These are phyloP conservation scores for Volvox reticuliferus DNA, from an alignment of 139 green algal genomes.

Conservation along the genomic window DNA sequence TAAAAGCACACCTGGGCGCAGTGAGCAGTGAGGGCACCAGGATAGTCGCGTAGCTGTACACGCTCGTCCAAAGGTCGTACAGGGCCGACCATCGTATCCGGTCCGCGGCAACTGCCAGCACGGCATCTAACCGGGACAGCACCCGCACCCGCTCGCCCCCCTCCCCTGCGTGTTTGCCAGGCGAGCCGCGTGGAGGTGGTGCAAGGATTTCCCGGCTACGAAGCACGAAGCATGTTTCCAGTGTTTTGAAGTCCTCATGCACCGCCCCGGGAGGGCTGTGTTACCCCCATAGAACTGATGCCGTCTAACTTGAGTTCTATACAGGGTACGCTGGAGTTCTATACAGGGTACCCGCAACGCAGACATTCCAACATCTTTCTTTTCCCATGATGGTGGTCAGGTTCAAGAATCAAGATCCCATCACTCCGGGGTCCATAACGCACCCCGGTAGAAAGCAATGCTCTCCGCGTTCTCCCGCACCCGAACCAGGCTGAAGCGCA, in stretches of 20 bases:
- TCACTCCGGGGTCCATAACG: background rate
- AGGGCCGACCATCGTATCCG: constrained; percentile 67
- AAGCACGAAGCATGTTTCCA: no score
- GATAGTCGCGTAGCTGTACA: constrained; percentile 86
- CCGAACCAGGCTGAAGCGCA: constrained; percentile 91
- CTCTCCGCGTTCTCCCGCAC: constrained; percentile 90
- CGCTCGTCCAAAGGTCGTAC: constrained; percentile 80
- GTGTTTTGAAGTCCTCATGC: no score
- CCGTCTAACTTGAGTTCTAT: no score
- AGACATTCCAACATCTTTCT: no score
- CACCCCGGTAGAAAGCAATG: constrained; percentile 94
- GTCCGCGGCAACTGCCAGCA: constrained; percentile 43
- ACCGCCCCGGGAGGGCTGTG: no score
- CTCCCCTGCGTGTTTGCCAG: constrained; percentile 40
- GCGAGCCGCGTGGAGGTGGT: no score
- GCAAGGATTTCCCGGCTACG: no score
- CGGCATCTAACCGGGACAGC: constrained; percentile 33
- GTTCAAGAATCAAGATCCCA: no score
- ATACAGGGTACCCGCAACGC: no score
- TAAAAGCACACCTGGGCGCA: constrained; percentile 57
- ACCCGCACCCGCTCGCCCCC: constrained; percentile 40
- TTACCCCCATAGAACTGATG: no score
- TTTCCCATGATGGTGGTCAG: no score
- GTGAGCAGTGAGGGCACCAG: constrained; percentile 85
- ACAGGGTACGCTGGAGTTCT: no score